Base-by-base conservation (phyloP, 176 grass and related monocot genomes). In the Themeda triandra region DNA sequence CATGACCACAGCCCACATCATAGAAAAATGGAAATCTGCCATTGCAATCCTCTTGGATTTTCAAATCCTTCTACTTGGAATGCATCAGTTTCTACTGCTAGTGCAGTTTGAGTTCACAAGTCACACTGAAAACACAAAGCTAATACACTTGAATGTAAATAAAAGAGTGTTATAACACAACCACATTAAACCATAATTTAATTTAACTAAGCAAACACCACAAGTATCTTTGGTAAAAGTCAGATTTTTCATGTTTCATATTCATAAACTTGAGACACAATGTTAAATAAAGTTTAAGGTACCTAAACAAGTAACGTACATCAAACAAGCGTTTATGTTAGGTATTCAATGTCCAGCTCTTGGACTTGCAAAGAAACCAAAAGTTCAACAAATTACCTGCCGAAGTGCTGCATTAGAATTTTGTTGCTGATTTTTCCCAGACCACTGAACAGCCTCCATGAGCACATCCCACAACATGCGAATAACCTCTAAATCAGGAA, bases 401-500 rank as follows among this genome's bases (percentile, higher is more conserved):
- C 91, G 85, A 87, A 98, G 93, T 29, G 93, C 96, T 83, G 91
- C 63, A 86, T 98, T 98, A 63, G 96, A 91, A 83, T 98, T 98
- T 77, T 98, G 96, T 84, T 98, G 96, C 83, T 98, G 96, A 62
- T 98, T 98, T 76, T 98, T 98, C 56, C 96, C 96, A 93, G 96
- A 98, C 96, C 96, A 98, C 89, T 95, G 93, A 86, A 95, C 87
- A 87, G 96, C 91, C 56, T 98, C 96, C 96, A 98, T 98, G 66
- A 98, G 67, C 23, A 98, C 96, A 71, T 98, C 96, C 96, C 96
- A 98, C 35, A 98, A 59, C 90, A 98, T 94, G 63, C 93, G 86
- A 23, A 95, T 90, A 78, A 98, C 93, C 53, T 98, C 95, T 17
- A 98, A 79, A 76, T 95, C 93, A 40, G 93, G 96, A 89, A 98